phyloP scores from a whole-genome alignment of 345 rosid genomes.

The Schrenkiella parvula region DNA sequence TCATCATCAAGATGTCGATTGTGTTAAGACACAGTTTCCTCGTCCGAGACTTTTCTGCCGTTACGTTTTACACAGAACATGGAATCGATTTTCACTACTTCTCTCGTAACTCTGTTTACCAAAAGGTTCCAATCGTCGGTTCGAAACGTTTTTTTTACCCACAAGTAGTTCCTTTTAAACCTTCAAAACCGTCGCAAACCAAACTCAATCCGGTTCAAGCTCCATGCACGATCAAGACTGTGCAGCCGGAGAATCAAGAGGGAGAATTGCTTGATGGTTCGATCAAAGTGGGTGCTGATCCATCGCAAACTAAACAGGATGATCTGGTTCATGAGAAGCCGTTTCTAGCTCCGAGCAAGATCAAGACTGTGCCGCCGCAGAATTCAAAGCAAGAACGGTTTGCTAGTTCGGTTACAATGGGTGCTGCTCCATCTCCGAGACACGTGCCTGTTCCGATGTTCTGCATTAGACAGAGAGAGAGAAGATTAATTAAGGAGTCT shows the following conservation, averaged over 20 bases:
- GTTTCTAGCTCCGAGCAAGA: neutral
- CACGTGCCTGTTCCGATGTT: neutral
- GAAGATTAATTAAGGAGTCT: neutral
- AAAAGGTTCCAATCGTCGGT: neutral
- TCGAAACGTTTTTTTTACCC: neutral
- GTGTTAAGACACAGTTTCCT: neutral
- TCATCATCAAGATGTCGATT: neutral
- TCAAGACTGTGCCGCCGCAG: neutral
- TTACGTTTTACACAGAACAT: slow-evolving; percentile 5
- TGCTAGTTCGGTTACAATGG: slow-evolving; percentile 1
- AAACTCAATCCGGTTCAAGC: neutral
- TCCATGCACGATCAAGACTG: neutral
- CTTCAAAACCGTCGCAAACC: neutral
- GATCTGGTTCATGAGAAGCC: neutral
- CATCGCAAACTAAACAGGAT: neutral
- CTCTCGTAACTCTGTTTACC: neutral
- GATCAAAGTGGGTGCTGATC: neutral
- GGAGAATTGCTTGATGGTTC: neutral
- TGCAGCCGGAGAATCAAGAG: neutral
- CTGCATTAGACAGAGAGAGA: neutral
- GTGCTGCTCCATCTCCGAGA: slow-evolving; percentile 15
- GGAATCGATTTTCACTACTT: neutral
- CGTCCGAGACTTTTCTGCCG: neutral
- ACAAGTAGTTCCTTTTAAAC: neutral
- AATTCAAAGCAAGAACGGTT: neutral